Evolutionary conservation across 208 protist genomes (phyloP), one percentile per base, ranked within the genome.

Genomic region (Trypanosomatidae sp.): DNA sequence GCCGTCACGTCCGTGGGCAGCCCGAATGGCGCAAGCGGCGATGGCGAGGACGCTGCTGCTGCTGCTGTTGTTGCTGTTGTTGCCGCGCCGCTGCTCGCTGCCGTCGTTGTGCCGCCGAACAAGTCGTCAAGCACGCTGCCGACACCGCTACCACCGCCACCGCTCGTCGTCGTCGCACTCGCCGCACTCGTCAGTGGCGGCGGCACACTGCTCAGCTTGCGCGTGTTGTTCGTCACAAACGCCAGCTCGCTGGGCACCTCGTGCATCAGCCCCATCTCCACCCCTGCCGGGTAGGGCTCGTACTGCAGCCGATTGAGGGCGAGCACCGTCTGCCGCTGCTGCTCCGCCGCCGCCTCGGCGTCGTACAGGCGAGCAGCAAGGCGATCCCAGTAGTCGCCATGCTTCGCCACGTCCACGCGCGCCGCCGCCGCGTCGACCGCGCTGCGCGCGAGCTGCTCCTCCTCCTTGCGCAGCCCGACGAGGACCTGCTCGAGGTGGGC

Each of bases 261-360:
- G 48, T 85, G 69, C 59, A 73, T 62, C 53, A 75, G 70, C 39
- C 70, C 73, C 1, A 65, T 63, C 50, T 91, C 82, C 21, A 69
- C 54, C 23, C 76, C 82, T 3, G 82, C 74, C 2, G 62, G 76
- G 57, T 91, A 91, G 2, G 82, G 82, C 33, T 75, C 73, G 61
- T 78, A 87, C 57, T 91, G 82, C 11, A 91, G 57, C 20, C 74
- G 71, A 49, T 91, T 91, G 19, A 91, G 67, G 7, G 73, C 53
- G 33, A 91, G 60, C 24, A 91, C 27, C 6, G 52, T 74, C 53
- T 71, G 67, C 38, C 66, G 56, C 21, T 84, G 55, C 55, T 91
- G 60, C 55, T 91, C 77, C 18, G 74, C 70, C 48, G 38, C 43
- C 6, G 60, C 50, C 45, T 88, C 73, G 18, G 73, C 70, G 50